Base-by-base conservation (phyloP, 2,329 filamentous ascomycete species). In the Alternaria infectoria region DNA sequence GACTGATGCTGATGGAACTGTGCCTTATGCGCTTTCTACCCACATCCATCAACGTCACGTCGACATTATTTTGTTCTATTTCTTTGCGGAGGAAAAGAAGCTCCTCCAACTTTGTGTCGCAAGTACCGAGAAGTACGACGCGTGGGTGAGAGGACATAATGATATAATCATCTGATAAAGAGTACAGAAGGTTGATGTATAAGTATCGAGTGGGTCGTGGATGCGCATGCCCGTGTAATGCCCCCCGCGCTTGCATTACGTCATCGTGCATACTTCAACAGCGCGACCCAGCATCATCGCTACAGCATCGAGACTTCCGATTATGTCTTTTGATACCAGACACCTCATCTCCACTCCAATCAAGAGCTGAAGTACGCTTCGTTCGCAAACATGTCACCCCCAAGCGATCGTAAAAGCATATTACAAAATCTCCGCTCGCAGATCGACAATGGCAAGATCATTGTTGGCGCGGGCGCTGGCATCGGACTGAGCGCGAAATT, bases 401-500 rank as follows among this genome's bases (percentile, higher is more conserved):
- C 86, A 36, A 87, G 84, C 43, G 81, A 86, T 57, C 83, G 89
- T 49, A 76, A 82, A 28, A 82, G 88, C 63, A 87, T 91, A 57
- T 83, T 91, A 9, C 45, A 67, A 6, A 66, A 55, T 3, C 85
- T 92, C 28, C 83, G 84, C 47, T 78, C 83, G 19, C 84, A 86
- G 59, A 85, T 90, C 59, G 78, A 82, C 26, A 79, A 85, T 63
- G 86, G 86, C 32, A 84, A 85, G 47, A 83, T 87, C 58, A 88
- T 92, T 52, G 85, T 92, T 47, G 90, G 89, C n/a, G 89, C 89
- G 0, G 90, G 90, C 11, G 90, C 90, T 23, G 86, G 89, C 46
- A 91, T 90, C 61, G 90, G 90, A 1, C 84, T 92, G 4, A 90
- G 89, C 3, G 90, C 90, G 63, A 92, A 92, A 70, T 90, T 86